A percentile compares a stretch with the other conserved stretches of the same genome.
Conservation (phyloP, 2,329 filamentous ascomycete species). For the Colletotrichum endophyticum region DNA sequence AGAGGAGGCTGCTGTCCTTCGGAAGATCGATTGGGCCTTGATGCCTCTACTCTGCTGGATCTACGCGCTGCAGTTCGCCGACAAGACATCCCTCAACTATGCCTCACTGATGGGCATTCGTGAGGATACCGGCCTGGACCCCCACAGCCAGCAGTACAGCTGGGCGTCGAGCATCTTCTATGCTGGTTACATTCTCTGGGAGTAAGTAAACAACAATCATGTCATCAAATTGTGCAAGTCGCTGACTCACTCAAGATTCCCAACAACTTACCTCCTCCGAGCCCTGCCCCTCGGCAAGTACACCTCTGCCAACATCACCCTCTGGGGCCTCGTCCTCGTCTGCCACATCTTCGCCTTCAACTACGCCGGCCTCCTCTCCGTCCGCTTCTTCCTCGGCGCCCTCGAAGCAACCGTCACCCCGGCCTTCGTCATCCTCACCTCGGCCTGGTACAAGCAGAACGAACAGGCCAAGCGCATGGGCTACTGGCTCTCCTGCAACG, state of each 20-base stretch:
- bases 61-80: constrained; percentile 15
- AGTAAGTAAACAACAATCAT: constrained; percentile 7
- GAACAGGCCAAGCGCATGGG: constrained; percentile 35
- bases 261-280: constrained; percentile 37
- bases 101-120: constrained; percentile 21
- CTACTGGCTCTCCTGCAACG: constrained; percentile 26
- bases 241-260: constrained; percentile 28
- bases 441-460: constrained; percentile 31
- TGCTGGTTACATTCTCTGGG: constrained; percentile 24
- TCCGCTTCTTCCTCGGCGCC: constrained; percentile 27
- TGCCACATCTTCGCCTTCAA: constrained; percentile 24
- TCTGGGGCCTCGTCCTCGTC: constrained; percentile 42
- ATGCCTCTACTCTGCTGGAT: constrained; percentile 12
- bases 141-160: constrained; percentile 21
- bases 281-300: constrained; percentile 38
- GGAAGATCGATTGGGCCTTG: constrained; percentile 9
- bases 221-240: not conserved
- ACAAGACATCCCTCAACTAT: constrained; percentile 18
- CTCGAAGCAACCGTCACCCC: constrained; percentile 29
- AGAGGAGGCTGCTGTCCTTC: not conserved
- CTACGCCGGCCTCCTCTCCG: constrained; percentile 24
- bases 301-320: constrained; percentile 37
- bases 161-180: constrained; percentile 26
- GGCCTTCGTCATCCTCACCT: constrained; percentile 27
- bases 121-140: constrained; percentile 15